Percentiles rank a stretch among this genome's conserved stretches.
Conservation (phyloP, 371 early-diverging fungal species). For the Gilbertella persicaria region DNA sequence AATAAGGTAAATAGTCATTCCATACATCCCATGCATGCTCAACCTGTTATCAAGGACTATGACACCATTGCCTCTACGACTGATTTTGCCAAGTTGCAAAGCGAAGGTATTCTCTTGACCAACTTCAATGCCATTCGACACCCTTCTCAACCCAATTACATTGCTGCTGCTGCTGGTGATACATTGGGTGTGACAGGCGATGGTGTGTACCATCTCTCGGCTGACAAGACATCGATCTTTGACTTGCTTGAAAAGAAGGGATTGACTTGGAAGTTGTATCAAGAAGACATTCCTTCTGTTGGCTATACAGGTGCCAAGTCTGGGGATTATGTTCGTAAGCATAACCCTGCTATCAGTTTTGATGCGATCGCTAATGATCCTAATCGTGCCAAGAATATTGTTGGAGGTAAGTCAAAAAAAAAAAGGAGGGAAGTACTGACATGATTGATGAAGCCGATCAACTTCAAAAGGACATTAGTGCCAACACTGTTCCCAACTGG, state of each 20-base stretch:
- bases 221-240: slow-evolving; percentile 36
- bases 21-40: background rate
- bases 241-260: slow-evolving; percentile 59
- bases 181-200: slow-evolving; percentile 21
- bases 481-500: slow-evolving; percentile 26
- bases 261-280: slow-evolving; percentile 61
- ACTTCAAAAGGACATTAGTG: slow-evolving; percentile 22
- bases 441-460: slow-evolving; percentile 8
- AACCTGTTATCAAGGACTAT: slow-evolving; percentile 13
- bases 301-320: slow-evolving; percentile 31
- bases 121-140: slow-evolving; percentile 50
- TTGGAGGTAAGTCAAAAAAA: slow-evolving; percentile 18
- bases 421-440: background rate
- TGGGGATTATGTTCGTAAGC: slow-evolving; percentile 41
- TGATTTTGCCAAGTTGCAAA: slow-evolving; percentile 11
- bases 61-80: slow-evolving; percentile 14
- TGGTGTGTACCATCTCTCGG: slow-evolving; percentile 20
- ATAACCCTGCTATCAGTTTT: slow-evolving; percentile 55
- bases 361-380: slow-evolving; percentile 37
- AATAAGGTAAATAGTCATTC: slow-evolving; percentile 20
- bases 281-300: slow-evolving; percentile 51
- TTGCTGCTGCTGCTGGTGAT: slow-evolving; percentile 34
- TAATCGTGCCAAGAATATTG: slow-evolving; percentile 42
- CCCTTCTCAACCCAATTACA: slow-evolving; percentile 52
- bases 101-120: slow-evolving; percentile 42